Base-by-base conservation (phyloP, 305 asterid species). In the Stenogyne calaminthoides region DNA sequence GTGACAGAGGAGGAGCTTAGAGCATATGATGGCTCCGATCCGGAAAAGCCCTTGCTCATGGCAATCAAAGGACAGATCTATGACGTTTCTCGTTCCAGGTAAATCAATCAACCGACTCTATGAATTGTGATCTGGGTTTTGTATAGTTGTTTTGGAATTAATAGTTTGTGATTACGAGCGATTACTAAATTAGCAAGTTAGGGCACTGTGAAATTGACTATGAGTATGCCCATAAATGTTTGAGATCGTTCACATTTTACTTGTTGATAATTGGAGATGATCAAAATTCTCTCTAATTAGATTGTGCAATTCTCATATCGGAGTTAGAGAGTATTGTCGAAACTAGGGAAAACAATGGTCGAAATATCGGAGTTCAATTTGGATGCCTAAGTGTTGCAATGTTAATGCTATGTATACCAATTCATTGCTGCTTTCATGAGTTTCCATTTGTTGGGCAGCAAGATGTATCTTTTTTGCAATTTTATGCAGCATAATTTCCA, bases 61-160 rank as follows among this genome's bases (percentile, higher is more conserved):
- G 93, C 97, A 20, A 89, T 89, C 75, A 93, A 86, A 79, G 96
- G 96, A 55, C 93, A 91, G 85, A 91, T 93, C 88, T 93, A 89
- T 36, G 97, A 91, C 39, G 98, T 93, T 27, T 91, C 98, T 19
- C 91, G 91, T 55, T 93, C 97, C 47, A 87, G 96, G 97, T 92
- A 60, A 59, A 46, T 32, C 0, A 9, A 46, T 32, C 0, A 9
- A 29, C 36, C 25, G 7, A 11, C 56, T 11, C n/a, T 9, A 2
- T 11, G 1, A 6, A 62, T 62, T 54, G 55, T 59, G 0, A 27
- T 74, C 18, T 15, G 7, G 63, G n/a, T 73, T 52, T 37, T 32
- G 29, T 7, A 19, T 32, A 32, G 36, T 65, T 25, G 5, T 34
- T 6, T 22, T 22, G 25, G 25, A 22, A 22, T 1, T 22, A 22